Conservation (phyloP, 345 rosid genomes). For the Litchi chinensis region DNA sequence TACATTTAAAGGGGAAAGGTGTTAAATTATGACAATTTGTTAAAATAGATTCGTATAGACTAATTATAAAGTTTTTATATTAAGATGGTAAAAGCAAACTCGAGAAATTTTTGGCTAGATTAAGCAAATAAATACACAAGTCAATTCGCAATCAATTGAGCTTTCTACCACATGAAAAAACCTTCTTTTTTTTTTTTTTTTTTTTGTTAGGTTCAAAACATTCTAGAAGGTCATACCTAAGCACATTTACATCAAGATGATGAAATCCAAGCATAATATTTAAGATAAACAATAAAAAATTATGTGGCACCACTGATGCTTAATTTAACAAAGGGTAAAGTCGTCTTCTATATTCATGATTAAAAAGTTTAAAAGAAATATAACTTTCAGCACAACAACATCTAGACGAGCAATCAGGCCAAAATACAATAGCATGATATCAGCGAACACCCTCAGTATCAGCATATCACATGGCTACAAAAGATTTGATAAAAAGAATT, state of each 20-base stretch:
- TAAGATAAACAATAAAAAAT: background rate
- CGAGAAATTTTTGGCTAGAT: background rate
- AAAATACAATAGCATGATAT: background rate
- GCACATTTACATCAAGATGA: background rate
- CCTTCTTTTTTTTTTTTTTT: too few species aligned
- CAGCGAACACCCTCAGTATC: background rate
- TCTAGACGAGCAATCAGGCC: background rate
- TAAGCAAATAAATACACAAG: background rate
- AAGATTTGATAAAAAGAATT: background rate
- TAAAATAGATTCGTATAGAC: background rate
- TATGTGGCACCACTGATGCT: background rate
- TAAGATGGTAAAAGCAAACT: background rate
- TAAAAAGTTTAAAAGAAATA: too few species aligned
- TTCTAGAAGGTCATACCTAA: background rate
- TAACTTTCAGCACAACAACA: background rate
- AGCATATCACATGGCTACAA: background rate
- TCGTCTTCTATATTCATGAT: background rate
- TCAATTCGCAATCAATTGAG: background rate
- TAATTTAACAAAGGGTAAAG: background rate
- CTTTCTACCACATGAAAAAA: background rate
- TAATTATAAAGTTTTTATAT: background rate
- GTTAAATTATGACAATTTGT: background rate
- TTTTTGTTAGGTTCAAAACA: too few species aligned
- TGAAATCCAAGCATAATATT: background rate
- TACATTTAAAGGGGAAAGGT: conserved; percentile 29